phyloP scores from a whole-genome alignment of 1,284 basidiomycete species.

The Marasmius oreades region DNA sequence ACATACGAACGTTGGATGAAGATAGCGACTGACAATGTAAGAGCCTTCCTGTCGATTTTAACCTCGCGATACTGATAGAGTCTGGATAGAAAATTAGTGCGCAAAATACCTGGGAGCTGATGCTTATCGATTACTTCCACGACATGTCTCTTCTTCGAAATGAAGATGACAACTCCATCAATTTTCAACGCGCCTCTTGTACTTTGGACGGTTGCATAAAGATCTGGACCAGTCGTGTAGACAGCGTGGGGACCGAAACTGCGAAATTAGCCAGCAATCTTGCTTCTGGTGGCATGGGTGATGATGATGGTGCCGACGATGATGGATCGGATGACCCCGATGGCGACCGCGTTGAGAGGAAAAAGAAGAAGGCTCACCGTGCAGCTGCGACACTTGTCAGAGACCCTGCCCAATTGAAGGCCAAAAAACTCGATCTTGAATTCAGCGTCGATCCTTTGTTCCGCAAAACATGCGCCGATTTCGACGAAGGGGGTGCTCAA shows the following conservation, averaged over 20 bases:
- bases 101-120: slow-evolving; percentile 97
- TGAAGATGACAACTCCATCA: slow-evolving; percentile 90
- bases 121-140: slow-evolving; percentile 98
- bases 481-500: slow-evolving; percentile 97
- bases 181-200: slow-evolving; percentile 97
- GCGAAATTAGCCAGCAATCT: slow-evolving; percentile 94
- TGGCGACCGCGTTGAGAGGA: slow-evolving; percentile 49
- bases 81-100: slow-evolving; percentile 94
- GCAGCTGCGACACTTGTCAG: slow-evolving; percentile 85
- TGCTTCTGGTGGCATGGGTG: slow-evolving; percentile 60
- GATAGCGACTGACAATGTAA: slow-evolving; percentile 97
- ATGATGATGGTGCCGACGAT: slow-evolving; percentile 57
- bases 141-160: slow-evolving; percentile 97
- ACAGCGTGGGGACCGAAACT: slow-evolving; percentile 95
- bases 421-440: slow-evolving; percentile 93
- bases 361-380: slow-evolving; percentile 64
- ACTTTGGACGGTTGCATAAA: slow-evolving; percentile 99
- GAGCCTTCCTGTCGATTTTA: slow-evolving; percentile 23
- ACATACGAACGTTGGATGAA: slow-evolving; percentile 99
- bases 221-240: slow-evolving; percentile 98
- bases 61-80: slow-evolving; percentile 13
- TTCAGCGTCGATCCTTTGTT: slow-evolving; percentile 97
- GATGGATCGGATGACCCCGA: slow-evolving; percentile 64
- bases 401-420: slow-evolving; percentile 75
- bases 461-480: slow-evolving; percentile 97